A percentile compares a stretch with the other conserved stretches of the same genome.
These are phyloP conservation scores for Neofusicoccum parvum DNA, from an alignment of 2,329 filamentous ascomycete species.

Conservation along the genomic window DNA sequence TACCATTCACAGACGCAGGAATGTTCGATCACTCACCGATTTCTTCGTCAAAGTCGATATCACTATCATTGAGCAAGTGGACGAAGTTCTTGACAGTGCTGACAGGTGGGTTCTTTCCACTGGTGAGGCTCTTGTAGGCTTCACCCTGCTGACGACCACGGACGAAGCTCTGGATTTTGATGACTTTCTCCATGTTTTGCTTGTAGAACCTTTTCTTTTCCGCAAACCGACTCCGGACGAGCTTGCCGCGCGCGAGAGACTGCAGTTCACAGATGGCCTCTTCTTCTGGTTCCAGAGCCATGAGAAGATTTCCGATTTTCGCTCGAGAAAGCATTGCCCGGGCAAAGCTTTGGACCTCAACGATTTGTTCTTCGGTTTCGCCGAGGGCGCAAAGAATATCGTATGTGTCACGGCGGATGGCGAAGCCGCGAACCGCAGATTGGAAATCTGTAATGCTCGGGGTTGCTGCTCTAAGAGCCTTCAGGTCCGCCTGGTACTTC, in stretches of 20 bases:
- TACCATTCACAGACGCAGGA: background rate
- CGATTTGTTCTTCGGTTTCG: slow-evolving; percentile 66
- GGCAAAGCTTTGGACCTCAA: slow-evolving; percentile 72
- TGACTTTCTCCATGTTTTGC: slow-evolving; percentile 97
- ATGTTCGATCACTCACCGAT: slow-evolving; percentile 51
- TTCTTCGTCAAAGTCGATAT: slow-evolving; percentile 98
- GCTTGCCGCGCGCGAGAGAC: slow-evolving; percentile 69
- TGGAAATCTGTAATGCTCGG: slow-evolving; percentile 65
- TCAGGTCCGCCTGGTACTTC: slow-evolving; percentile 47
- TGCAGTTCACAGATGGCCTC: slow-evolving; percentile 75
- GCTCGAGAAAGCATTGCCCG: slow-evolving; percentile 79
- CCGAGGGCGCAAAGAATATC: slow-evolving; percentile 70
- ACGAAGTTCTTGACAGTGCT: slow-evolving; percentile 98
- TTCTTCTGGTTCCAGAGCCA: slow-evolving; percentile 80
- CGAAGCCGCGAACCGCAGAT: slow-evolving; percentile 65
- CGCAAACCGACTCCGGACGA: slow-evolving; percentile 74
- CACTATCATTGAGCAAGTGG: slow-evolving; percentile 94
- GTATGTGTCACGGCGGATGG: slow-evolving; percentile 62
- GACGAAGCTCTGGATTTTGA: slow-evolving; percentile 98
- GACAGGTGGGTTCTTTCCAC: slow-evolving; percentile 93
- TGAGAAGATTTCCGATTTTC: slow-evolving; percentile 72
- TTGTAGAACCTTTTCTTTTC: slow-evolving; percentile 89
- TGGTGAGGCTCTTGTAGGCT: slow-evolving; percentile 95
- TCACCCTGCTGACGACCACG: slow-evolving; percentile 94
- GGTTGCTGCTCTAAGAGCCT: slow-evolving; percentile 61